These are phyloP conservation scores for Ophiostoma sp. DNA, from an alignment of 2,329 filamentous ascomycete species.

Conservation along the genomic window DNA sequence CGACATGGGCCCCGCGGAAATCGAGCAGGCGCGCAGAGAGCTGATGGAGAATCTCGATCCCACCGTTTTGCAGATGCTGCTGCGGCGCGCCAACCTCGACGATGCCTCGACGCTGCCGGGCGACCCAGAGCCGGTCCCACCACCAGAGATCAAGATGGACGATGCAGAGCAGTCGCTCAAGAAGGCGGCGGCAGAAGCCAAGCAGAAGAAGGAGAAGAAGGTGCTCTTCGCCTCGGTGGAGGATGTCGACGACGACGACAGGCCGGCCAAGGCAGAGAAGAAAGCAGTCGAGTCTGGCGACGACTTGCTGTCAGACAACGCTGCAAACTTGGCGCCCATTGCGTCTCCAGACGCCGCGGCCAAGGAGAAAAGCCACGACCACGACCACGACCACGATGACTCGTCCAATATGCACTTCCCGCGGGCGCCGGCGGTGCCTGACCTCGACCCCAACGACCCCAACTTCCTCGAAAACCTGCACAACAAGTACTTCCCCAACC, in stretches of 20 bases:
- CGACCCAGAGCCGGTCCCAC: slow-evolving; percentile 15
- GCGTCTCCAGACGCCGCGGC: slow-evolving; percentile 27
- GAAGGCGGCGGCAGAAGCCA: slow-evolving; percentile 21
- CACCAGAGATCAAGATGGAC: slow-evolving; percentile 18
- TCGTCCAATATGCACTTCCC: slow-evolving; percentile 55
- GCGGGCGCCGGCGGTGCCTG: slow-evolving; percentile 48
- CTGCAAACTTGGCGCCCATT: slow-evolving; percentile 40
- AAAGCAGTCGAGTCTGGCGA: slow-evolving; percentile 11
- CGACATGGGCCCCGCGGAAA: slow-evolving; percentile 75
- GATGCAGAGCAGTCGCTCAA: background rate
- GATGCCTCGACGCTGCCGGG: slow-evolving; percentile 41
- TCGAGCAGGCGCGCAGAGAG: slow-evolving; percentile 72
- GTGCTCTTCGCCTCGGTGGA: slow-evolving; percentile 3
- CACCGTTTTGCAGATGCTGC: slow-evolving; percentile 66
- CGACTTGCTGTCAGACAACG: slow-evolving; percentile 1
- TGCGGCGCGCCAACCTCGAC: slow-evolving; percentile 71
- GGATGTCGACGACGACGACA: slow-evolving; percentile 5
- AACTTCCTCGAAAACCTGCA: slow-evolving; percentile 81
- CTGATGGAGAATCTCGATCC: slow-evolving; percentile 74
- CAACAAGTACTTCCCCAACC: slow-evolving; percentile 85
- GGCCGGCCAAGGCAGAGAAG: slow-evolving; percentile 8
- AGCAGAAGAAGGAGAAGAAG: slow-evolving; percentile 21
- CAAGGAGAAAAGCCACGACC: slow-evolving; percentile 27
- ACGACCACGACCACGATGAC: slow-evolving; percentile 22
- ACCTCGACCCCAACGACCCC: slow-evolving; percentile 76